Conservation (phyloP, 331 rosid species). For the Acacia pycnantha region DNA sequence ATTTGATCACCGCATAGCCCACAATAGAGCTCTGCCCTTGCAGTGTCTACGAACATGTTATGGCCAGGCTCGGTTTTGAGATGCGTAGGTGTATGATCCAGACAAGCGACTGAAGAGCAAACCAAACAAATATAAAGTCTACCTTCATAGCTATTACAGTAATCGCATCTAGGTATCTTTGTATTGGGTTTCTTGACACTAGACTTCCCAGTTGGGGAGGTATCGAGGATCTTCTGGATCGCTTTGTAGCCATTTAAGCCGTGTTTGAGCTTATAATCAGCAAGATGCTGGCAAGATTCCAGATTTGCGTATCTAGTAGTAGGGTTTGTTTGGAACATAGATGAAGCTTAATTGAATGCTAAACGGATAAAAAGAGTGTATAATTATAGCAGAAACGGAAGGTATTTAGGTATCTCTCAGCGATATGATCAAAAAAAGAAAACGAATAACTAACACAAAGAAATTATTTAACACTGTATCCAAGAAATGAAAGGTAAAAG, state of each 20-base stretch:
- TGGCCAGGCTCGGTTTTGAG: conserved; percentile 53
- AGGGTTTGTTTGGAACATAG: conserved; percentile 62
- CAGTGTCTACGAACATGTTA: conserved; percentile 62
- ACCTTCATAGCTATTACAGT: conserved; percentile 63
- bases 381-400: conserved; percentile 24
- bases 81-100: conserved; percentile 61
- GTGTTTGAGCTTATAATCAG: conserved; percentile 76
- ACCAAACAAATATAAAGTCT: conserved; percentile 67
- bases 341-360: conserved; percentile 28
- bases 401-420: conserved; percentile 5
- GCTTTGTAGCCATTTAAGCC: conserved; percentile 71
- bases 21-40: conserved; percentile 88
- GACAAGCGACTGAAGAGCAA: conserved; percentile 73
- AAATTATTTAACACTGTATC: neutral
- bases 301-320: conserved; percentile 63
- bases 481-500: neutral
- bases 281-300: conserved; percentile 74
- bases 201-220: conserved; percentile 62
- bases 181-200: conserved; percentile 52
- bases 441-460: neutral
- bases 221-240: conserved; percentile 57
- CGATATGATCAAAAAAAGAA: conserved; percentile 29
- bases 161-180: conserved; percentile 68
- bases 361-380: neutral
- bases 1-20: conserved; percentile 77